A percentile compares a stretch with the other conserved stretches of the same genome.
These are phyloP conservation scores for Arabidopsis lyrata DNA, from an alignment of 441 rosid species.

Conservation along the genomic window DNA sequence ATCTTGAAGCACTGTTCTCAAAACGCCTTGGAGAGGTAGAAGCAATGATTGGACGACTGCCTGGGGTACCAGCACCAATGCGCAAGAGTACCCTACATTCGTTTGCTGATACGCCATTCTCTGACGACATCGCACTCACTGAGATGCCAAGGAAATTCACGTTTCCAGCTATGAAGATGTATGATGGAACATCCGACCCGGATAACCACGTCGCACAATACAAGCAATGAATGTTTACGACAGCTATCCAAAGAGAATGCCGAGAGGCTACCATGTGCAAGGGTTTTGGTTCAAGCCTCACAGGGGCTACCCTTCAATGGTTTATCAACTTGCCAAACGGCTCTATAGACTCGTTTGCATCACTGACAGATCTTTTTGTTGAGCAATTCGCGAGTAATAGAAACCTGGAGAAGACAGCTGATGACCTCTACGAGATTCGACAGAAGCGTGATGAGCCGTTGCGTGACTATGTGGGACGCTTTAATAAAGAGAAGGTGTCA, in stretches of 20 bases:
- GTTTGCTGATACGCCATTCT: neutral
- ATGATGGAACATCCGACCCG: neutral
- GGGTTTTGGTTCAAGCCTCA: neutral
- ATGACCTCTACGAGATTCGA: neutral
- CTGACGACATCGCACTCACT: neutral
- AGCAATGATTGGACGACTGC: neutral
- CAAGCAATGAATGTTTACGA: neutral
- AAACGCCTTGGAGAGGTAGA: neutral
- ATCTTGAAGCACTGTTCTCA: too few relatives aligned
- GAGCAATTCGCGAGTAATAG: neutral
- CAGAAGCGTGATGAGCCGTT: neutral
- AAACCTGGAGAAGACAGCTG: neutral
- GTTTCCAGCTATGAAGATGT: neutral
- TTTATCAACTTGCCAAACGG: neutral
- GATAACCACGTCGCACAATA: neutral
- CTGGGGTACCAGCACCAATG: neutral
- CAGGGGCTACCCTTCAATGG: neutral
- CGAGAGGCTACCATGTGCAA: too few relatives aligned
- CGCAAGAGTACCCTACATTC: too few relatives aligned
- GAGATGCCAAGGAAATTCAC: too few relatives aligned
- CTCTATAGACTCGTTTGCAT: neutral
- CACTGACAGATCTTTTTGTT: too few relatives aligned
- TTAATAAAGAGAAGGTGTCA: too few relatives aligned
- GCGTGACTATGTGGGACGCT: neutral
- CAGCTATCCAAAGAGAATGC: too few relatives aligned